These are phyloP conservation scores for Yamadazyma pseudoaaseri DNA, from an alignment of 1,139 yeast species.

Conservation along the genomic window DNA sequence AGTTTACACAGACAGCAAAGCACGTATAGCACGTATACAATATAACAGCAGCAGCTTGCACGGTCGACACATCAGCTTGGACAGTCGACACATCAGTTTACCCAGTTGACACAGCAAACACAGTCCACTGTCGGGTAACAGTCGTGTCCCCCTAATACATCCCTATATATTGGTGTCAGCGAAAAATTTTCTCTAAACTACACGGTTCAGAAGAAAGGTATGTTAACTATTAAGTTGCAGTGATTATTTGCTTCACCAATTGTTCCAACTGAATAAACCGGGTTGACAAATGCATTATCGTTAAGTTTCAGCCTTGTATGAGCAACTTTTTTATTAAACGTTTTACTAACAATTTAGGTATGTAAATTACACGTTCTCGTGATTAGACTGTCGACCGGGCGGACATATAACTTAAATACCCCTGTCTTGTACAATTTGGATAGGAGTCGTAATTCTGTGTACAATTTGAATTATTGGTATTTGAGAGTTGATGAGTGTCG, in stretches of 20 bases:
- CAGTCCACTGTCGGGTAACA: too few relatives aligned
- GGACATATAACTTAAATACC: conserved; percentile 62
- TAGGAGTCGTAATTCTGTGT: conserved; percentile 69
- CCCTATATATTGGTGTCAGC: too few relatives aligned
- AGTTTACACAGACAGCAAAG: too few relatives aligned
- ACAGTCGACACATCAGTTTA: too few relatives aligned
- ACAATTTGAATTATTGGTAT: conserved; percentile 59
- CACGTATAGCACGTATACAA: too few relatives aligned
- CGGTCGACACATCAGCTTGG: too few relatives aligned
- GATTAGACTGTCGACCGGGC: conserved; percentile 77
- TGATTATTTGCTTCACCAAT: conserved; percentile 79
- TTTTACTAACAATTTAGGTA: conserved; percentile 5
- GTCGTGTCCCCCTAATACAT: too few relatives aligned
- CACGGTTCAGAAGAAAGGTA: conserved; percentile 5
- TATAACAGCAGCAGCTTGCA: too few relatives aligned
- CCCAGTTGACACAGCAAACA: too few relatives aligned
- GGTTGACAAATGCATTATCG: conserved; percentile 76
- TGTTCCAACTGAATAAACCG: conserved; percentile 76
- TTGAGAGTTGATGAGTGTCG: conserved; percentile 55
- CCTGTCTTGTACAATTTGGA: conserved; percentile 46
- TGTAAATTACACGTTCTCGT: conserved; percentile 21
- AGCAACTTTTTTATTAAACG: conserved; percentile 32
- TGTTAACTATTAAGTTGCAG: conserved; percentile 27
- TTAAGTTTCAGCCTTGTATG: conserved; percentile 89
- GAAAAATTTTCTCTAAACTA: background rate